A percentile compares a stretch with the other conserved stretches of the same genome.
Evolutionary conservation across 805 yeast genomes (phyloP).

Genomic region (Deakozyma indianensis): DNA sequence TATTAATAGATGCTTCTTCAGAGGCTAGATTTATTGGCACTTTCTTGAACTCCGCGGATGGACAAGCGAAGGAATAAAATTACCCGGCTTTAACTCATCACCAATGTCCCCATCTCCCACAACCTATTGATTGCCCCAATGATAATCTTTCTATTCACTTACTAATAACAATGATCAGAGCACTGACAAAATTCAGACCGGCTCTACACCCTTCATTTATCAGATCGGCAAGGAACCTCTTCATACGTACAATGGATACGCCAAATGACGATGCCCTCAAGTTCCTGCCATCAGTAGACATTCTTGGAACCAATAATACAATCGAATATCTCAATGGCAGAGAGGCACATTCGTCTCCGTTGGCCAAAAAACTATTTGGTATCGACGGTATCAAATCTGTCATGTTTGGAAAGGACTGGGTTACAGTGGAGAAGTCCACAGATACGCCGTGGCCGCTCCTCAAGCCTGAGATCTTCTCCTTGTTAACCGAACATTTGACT

Average conservation of each 20-base stretch:
- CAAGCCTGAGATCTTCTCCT: constrained; percentile 43
- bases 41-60: too few species aligned
- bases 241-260: constrained; percentile 69
- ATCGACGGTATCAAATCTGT: constrained; percentile 65
- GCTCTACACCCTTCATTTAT: not conserved
- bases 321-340: constrained; percentile 61
- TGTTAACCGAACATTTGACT: constrained; percentile 31
- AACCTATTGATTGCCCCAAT: not conserved
- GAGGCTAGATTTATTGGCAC: too few species aligned
- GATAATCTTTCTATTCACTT: not conserved
- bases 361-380: constrained; percentile 60
- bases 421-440: constrained; percentile 56
- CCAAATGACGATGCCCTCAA: constrained; percentile 81
- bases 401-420: constrained; percentile 72
- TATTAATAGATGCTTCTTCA: not conserved
- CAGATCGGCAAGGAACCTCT: constrained; percentile 10
- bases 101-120: too few species aligned
- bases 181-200: not conserved
- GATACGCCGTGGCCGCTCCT: constrained; percentile 59
- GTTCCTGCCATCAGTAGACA: constrained; percentile 59
- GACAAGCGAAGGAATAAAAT: too few species aligned
- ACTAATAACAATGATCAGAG: not conserved
- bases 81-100: too few species aligned
- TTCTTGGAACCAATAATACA: constrained; percentile 49
- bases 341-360: constrained; percentile 61